Base-by-base conservation (phyloP, 2,329 filamentous ascomycete genomes). In the Colletotrichum endophyticum region DNA sequence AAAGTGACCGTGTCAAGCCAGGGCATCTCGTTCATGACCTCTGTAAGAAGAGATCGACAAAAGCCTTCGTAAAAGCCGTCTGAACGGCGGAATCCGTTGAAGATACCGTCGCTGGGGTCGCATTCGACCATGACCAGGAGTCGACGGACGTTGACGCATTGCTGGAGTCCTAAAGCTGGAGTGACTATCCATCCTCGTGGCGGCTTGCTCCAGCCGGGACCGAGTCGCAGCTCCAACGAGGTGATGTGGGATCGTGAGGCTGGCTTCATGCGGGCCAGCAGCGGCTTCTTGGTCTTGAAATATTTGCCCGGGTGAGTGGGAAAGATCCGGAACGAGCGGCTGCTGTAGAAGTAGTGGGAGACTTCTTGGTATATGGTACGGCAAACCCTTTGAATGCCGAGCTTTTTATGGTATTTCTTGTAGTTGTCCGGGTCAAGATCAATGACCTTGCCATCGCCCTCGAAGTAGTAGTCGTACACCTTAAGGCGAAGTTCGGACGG, bases 11-110 rank as follows among this genome's bases (percentile, higher is more conserved):
- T 85, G 11, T 88, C 81, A 3, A 95, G 82, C 49, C 86, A 88
- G 0, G 93, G 91, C 73, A 94, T 84, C 71, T 88, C 88, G 2
- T 86, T 84, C 3, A 95, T 81, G 5, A 95, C 88, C 9, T 86
- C 87, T 6, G 85, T 83, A 8, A 96, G 81, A 32, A 96, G 84
- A 3, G 86, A 84, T 13, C 88, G 85, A 30, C 90, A 92, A 80
- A 95, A 96, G 7, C 83, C 84, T 76, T 95, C 94, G 81, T 95
- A 96, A 78, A 94, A 95, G 2, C 92, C 91, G 30, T 93, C 89
- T 2, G 89, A 88, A 30, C 90, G 89, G 16, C 93, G 89, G 80
- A 94, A 96, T 0, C 93, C 94, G 71, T 91, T 90, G 80, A 95
- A 95, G 25, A 92, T 86, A 32, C 87, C 88, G 79, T 94, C 90